Base-by-base conservation (phyloP, 345 rosid species). In the Salix brachista region DNA sequence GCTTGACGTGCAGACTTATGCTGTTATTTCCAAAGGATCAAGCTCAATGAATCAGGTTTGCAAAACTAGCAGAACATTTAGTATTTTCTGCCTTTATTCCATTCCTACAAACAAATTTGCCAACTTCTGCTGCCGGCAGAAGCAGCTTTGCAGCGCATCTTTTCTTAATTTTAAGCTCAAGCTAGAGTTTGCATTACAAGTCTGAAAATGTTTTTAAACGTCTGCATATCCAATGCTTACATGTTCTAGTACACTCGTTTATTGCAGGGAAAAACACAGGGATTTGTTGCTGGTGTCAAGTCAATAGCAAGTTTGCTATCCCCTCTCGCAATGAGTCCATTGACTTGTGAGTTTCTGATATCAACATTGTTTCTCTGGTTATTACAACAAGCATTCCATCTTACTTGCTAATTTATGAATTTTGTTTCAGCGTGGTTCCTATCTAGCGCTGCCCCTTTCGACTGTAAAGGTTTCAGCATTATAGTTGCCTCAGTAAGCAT, bases 401-500 rank as follows among this genome's bases (percentile, higher is more conserved):
- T n/a, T 67, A 37, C 65, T 74, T 50, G 17, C 46, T 42, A 4
- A 67, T 30, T 54, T 46, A 6, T 67, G 73, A n/a, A 48, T 16
- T 62, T 18, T 65, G 19, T 74, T 62, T 74, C 87, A 88, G 89
- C 91, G 7, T 82, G 83, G 86, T 86, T 86, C 82, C 76, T 86
- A 4, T 86, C 89, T 14, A 70, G 73, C 6, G 44, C 67, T 75
- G 86, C 91, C 26, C 91, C 89, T 67, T 88, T 88, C 76, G 71
- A 86, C 81, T 86, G 88, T 81, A 86, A 82, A 75, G 89, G 91
- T 37, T 88, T 88, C 60, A 88, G 91, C 79, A 82, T 88, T 32
- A 21, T 86, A 64, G 61, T 79, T 23, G 87, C 88, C 32, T 83
- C 91, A 30, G 34, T 83, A 18, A 86, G 88, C 89, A 78, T 85